Evolutionary conservation across 1,284 basidiomycete genomes (phyloP).

Genomic region (Fomes fomentarius): DNA sequence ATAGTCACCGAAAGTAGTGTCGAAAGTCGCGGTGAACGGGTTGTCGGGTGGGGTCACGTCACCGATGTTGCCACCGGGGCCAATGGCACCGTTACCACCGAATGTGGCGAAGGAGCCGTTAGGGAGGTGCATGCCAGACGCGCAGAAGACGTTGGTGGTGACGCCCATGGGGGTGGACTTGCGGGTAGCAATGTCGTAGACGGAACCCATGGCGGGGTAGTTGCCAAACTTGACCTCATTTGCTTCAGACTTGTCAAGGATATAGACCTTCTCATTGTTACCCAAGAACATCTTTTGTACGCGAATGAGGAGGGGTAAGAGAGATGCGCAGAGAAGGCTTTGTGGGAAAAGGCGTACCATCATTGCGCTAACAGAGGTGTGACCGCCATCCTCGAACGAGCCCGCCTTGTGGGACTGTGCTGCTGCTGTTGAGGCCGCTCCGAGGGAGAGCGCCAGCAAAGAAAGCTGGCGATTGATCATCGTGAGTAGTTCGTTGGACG

Average conservation of each 20-base stretch:
- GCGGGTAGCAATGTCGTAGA: slow-evolving; percentile 56
- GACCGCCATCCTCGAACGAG: slow-evolving; percentile 48
- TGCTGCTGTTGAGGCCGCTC: slow-evolving; percentile 23
- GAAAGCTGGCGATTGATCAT: slow-evolving; percentile 33
- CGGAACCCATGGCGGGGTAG: slow-evolving; percentile 43
- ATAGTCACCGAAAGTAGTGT: slow-evolving; percentile 65
- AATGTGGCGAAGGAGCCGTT: slow-evolving; percentile 47
- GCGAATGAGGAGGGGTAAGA: neutral
- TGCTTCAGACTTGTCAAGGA: slow-evolving; percentile 52
- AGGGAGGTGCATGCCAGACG: slow-evolving; percentile 62
- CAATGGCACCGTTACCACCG: slow-evolving; percentile 72
- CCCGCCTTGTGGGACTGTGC: slow-evolving; percentile 36
- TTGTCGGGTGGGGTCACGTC: slow-evolving; percentile 48
- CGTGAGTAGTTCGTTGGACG: slow-evolving; percentile 13
- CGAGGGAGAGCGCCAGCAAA: slow-evolving; percentile 34
- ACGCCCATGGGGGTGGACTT: slow-evolving; percentile 69
- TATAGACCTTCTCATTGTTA: slow-evolving; percentile 46
- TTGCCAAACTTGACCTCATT: slow-evolving; percentile 55
- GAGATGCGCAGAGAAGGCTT: slow-evolving; percentile 3
- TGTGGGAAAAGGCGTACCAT: slow-evolving; percentile 41
- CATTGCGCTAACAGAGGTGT: slow-evolving; percentile 53
- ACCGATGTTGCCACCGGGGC: slow-evolving; percentile 69
- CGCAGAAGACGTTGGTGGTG: slow-evolving; percentile 81
- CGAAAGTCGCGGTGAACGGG: slow-evolving; percentile 50
- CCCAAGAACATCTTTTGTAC: slow-evolving; percentile 47